phyloP scores from a whole-genome alignment of 225 moss, liverwort and hornwort genomes.

The Antitrichia curtipendula region DNA sequence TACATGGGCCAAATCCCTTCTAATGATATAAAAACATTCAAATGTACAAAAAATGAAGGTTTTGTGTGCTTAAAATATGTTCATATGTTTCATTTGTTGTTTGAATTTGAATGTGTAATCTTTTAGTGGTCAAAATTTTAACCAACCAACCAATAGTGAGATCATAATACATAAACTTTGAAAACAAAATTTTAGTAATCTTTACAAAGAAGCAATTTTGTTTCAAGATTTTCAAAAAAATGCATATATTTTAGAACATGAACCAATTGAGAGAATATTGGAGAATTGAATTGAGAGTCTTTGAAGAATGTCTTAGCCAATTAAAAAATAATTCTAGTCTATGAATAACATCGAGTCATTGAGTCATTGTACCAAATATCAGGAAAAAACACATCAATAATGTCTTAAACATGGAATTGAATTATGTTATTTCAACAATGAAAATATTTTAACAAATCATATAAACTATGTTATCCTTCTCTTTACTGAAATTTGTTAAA shows the following conservation, averaged over 20 bases:
- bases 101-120: accelerated
- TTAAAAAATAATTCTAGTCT: too few relatives aligned
- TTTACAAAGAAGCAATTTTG: neutral
- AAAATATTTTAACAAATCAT: neutral
- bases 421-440: neutral
- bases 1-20: too few relatives aligned
- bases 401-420: neutral
- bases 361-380: neutral
- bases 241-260: too few relatives aligned
- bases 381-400: accelerated
- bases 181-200: neutral
- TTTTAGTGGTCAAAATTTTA: accelerated
- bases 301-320: neutral
- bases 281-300: neutral
- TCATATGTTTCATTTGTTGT: neutral
- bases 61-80: neutral
- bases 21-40: too few relatives aligned
- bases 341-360: too few relatives aligned
- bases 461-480: neutral
- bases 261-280: neutral
- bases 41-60: neutral
- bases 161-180: neutral
- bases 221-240: neutral
- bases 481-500: neutral
- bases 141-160: accelerated